Base-by-base conservation (phyloP, 140 eudicot species). In the Bidens hawaiensis region DNA sequence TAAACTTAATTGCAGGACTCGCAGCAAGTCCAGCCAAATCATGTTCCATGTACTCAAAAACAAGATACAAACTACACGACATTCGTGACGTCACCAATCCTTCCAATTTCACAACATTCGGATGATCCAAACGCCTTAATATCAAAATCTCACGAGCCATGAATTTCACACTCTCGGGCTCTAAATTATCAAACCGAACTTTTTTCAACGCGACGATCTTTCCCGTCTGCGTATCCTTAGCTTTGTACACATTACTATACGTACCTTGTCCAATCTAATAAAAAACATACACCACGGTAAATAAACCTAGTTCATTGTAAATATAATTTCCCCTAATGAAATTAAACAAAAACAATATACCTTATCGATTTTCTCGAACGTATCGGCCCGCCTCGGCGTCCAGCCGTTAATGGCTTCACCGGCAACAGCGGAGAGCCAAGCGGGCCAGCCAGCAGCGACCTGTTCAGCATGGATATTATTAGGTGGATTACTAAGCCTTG, bases 221-320 rank as follows among this genome's bases (percentile, higher is more conserved):
- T 47, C 94, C 94, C 4, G 89, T 63, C 34, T 82, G 43, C 16
- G 76, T 64, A 71, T 85, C 94, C 75, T 74, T 85, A 50, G 89
- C 94, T 75, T 85, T 85, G 79, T 85, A 85, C 80, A 85, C 94
- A 66, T 82, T 82, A 65, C 94, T 85, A 54, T 82, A 85, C 3
- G 94, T 85, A 59, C 94, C 94, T 82, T 85, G 94, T 53, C 94
- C 94, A 79, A 85, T 85, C 94, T 85, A 60, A 79, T 55, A n/a
- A 45, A 74, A 11, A 61, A 61, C 38, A 71, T 23, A 52, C 13
- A 31, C 27, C 21, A 36, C 21, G 38, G 30, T 45, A 38, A 69
- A 10, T 25, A 67, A 19, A 13, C 25, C 6, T 28, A 63, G 22
- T 16, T 46, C 22, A 43, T 53, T 26, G 45, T 1, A 5, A 31